Base-by-base conservation (phyloP, 352 stramenopile species). In the Globisporangium apiculatum region DNA sequence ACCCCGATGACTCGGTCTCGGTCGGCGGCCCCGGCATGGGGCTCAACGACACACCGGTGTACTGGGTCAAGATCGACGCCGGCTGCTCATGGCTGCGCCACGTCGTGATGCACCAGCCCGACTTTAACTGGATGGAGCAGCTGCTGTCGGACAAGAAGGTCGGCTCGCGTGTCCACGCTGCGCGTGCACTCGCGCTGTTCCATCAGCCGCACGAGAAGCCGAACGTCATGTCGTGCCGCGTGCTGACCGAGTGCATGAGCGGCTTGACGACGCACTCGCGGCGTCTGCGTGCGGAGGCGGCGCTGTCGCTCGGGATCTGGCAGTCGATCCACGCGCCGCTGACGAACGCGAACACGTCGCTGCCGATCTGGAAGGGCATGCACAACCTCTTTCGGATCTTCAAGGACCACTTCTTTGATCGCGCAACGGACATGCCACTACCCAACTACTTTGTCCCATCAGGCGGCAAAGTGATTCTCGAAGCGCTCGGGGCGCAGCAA, bases 111-210 rank as follows among this genome's bases (percentile, higher is more conserved):
- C 80, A 94, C 45, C 84, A 94, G 46, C 84, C 84, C 3, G 84
- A 94, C 49, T 94, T 92, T 55, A 94, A 94, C 65, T 94, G 84
- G 84, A 92, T 92, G 80, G 84, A 94, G 67, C 84, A 94, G 53
- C 58, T 94, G 1, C 54, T 92, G 17, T 90, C 79, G 0, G 84
- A 94, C 66, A 91, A 90, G 51, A 90, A 90, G 54, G 83, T 94
- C 8, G 79, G 79, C 0, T 90, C 84, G 0, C 75, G 83, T n/a
- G 81, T 94, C 4, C 82, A 94, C 53, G 84, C 84, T 5, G 82
- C 83, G 7, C 76, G 84, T 10, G 84, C 84, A 4, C 59, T 94
- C 8, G 76, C 84, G 15, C 59, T 92, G 11, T 94, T 91, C 55
- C 83, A 90, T 53, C 74, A 83, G 40, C 80, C 82, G 14, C 79